Percentiles rank a stretch among this genome's conserved stretches.
These are phyloP conservation scores for Mycena albidolilacea DNA, from an alignment of 768 basidiomycete species.

Conservation along the genomic window DNA sequence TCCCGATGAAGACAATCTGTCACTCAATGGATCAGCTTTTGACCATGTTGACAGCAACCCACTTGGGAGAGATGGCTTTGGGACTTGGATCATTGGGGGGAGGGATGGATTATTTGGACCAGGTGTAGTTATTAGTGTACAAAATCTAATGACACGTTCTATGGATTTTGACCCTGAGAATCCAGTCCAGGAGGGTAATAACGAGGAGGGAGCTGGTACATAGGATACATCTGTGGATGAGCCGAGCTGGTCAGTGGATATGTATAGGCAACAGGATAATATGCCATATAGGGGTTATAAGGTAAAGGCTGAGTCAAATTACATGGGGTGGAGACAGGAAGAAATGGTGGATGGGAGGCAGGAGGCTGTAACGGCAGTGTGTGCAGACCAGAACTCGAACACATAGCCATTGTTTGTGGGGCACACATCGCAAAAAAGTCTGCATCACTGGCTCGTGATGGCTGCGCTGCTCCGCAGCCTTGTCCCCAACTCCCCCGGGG, in stretches of 20 bases:
- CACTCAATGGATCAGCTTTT: constrained; percentile 14
- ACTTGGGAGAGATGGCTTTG: constrained; percentile 14
- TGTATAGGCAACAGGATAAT: not conserved
- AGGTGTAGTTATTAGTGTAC: not conserved
- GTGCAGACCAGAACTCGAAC: not conserved
- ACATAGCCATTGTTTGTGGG: constrained; percentile 6
- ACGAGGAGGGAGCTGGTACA: constrained; percentile 11
- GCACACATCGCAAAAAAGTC: constrained; percentile 1
- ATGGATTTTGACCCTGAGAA: not conserved
- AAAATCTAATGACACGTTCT: not conserved
- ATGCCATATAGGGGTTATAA: not conserved
- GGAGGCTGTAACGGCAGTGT: not conserved
- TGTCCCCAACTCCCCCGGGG: not conserved
- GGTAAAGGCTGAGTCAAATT: not conserved
- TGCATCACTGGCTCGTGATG: not conserved
- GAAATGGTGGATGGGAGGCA: not conserved
- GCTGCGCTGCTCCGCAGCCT: not conserved
- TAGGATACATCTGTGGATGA: constrained; percentile 8
- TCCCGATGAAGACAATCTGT: not conserved
- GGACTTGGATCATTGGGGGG: constrained; percentile 24
- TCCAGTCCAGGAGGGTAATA: constrained; percentile 9
- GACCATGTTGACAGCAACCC: constrained; percentile 15
- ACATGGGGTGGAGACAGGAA: not conserved
- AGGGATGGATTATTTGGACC: constrained; percentile 18
- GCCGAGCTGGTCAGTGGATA: not conserved